Percentiles rank a stretch among this genome's conserved stretches.
Evolutionary conservation across 805 yeast genomes (phyloP).

Genomic region (Myxozyma monticola): DNA sequence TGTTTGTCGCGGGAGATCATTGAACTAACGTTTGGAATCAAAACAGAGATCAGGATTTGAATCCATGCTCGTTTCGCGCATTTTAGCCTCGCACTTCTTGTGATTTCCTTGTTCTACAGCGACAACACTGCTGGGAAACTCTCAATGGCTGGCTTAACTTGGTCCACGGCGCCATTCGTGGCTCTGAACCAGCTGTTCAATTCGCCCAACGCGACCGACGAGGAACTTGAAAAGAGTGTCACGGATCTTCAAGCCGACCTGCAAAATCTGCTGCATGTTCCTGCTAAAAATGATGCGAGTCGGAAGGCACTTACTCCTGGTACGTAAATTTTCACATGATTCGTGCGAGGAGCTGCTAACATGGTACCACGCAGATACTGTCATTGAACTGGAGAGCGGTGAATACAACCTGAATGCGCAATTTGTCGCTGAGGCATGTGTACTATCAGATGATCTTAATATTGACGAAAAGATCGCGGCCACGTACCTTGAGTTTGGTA

Average conservation of each 20-base stretch:
- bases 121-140: too few relatives aligned
- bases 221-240: neutral
- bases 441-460: slow-evolving; percentile 62
- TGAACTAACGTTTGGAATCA: too few relatives aligned
- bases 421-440: slow-evolving; percentile 60
- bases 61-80: neutral
- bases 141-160: slow-evolving; percentile 10
- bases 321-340: slow-evolving; percentile 22
- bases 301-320: slow-evolving; percentile 37
- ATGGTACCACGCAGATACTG: slow-evolving; percentile 44
- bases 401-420: slow-evolving; percentile 63
- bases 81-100: neutral
- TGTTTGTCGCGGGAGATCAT: too few relatives aligned
- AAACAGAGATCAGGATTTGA: neutral
- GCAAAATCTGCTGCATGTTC: slow-evolving; percentile 39
- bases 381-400: slow-evolving; percentile 51
- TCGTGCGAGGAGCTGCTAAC: neutral
- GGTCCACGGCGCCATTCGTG: slow-evolving; percentile 28
- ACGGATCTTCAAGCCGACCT: slow-evolving; percentile 38
- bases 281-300: slow-evolving; percentile 41
- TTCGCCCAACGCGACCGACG: slow-evolving; percentile 1
- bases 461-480: slow-evolving; percentile 79
- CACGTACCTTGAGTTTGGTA: slow-evolving; percentile 58
- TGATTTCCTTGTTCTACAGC: neutral
- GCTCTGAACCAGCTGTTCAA: slow-evolving; percentile 10